Percentiles rank a stretch among this genome's conserved stretches.
Conservation (phyloP, 163 green algal species). For the Trebouxiophyceae sp. region DNA sequence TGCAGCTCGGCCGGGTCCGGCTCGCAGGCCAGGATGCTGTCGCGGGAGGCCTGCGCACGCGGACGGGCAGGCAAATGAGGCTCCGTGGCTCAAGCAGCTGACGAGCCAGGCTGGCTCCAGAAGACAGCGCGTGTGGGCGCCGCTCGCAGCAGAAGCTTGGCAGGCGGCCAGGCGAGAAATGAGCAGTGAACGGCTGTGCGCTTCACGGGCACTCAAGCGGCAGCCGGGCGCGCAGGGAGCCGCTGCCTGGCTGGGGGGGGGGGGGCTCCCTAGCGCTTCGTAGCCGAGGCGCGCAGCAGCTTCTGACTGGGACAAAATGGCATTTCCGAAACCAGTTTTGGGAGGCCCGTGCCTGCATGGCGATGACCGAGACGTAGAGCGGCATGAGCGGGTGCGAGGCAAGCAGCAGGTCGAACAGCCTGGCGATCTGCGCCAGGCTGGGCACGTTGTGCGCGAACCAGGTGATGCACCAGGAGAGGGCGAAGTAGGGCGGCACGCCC, state of each 20-base stretch:
- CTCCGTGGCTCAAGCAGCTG: not conserved
- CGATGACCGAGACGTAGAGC: conserved; percentile 75
- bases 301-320: conserved; percentile 41
- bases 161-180: not conserved
- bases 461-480: conserved; percentile 76
- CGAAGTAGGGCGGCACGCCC: conserved; percentile 54
- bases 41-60: conserved; percentile 18
- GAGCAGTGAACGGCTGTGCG: not conserved
- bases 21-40: conserved; percentile 43
- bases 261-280: no score
- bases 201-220: not conserved
- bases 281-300: no score
- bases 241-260: no score
- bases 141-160: not conserved
- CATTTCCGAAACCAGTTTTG: conserved; percentile 41
- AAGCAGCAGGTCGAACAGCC: conserved; percentile 92
- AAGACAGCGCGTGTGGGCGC: not conserved
- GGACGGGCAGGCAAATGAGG: no score
- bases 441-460: conserved; percentile 83
- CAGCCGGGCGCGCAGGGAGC: not conserved
- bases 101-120: not conserved
- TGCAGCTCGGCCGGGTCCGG: conserved; percentile 61
- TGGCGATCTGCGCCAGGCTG: conserved; percentile 24
- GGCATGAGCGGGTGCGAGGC: conserved; percentile 84
- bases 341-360: conserved; percentile 37